Percentiles rank a stretch among this genome's conserved stretches.
Evolutionary conservation across 2,329 filamentous ascomycete species (phyloP).

Genomic region (Beauveria varroae): DNA sequence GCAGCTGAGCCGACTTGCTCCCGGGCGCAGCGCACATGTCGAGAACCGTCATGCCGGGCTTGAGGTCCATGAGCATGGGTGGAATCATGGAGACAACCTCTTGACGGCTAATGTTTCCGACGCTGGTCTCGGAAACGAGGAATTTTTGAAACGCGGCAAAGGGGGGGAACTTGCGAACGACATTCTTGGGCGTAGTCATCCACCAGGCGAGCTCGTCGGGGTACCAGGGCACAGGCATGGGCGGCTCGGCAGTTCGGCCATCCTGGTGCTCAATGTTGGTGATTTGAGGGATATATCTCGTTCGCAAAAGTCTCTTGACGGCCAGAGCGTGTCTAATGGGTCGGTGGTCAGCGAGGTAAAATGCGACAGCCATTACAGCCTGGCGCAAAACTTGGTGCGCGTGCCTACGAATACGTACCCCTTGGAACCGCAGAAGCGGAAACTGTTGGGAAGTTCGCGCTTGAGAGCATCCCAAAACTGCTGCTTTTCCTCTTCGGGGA

Average conservation of each 20-base stretch:
- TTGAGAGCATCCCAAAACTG: constrained; percentile 79
- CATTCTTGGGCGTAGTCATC: constrained; percentile 97
- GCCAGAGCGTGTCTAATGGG: constrained; percentile 70
- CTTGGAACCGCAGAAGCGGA: constrained; percentile 93
- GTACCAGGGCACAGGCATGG: constrained; percentile 80
- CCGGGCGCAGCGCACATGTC: constrained; percentile 96
- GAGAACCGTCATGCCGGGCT: constrained; percentile 84
- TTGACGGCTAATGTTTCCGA: constrained; percentile 95
- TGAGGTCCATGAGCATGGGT: constrained; percentile 83
- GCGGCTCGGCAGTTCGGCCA: constrained; percentile 73
- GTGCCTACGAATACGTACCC: constrained; percentile 44
- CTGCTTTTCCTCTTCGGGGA: constrained; percentile 69
- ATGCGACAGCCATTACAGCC: not conserved
- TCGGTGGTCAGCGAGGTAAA: not conserved
- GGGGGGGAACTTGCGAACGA: constrained; percentile 85
- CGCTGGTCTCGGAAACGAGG: constrained; percentile 91
- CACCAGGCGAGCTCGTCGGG: constrained; percentile 92
- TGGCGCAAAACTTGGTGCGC: not conserved
- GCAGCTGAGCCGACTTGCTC: constrained; percentile 90
- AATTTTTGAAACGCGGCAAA: constrained; percentile 97
- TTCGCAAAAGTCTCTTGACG: constrained; percentile 81
- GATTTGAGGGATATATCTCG: constrained; percentile 86
- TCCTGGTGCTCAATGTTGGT: constrained; percentile 75
- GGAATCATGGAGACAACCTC: constrained; percentile 99
- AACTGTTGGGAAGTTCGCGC: constrained; percentile 89